Conservation (phyloP, 2,329 filamentous ascomycete species). For the Fusarium sp. region DNA sequence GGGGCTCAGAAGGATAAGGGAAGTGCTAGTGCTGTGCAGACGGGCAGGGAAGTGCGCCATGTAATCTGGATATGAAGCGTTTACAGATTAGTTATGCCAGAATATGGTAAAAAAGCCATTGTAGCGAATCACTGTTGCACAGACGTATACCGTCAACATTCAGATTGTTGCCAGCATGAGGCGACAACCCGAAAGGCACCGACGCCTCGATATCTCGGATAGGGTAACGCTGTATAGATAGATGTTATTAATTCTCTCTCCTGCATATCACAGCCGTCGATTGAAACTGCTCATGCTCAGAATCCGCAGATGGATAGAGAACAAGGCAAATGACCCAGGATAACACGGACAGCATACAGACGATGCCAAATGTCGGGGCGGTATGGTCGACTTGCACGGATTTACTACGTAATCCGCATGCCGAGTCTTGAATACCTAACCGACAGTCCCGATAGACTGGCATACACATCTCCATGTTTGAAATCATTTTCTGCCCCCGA, state of each 20-base stretch:
- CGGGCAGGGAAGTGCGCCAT: background rate
- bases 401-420: background rate
- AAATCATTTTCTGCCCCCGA: too few relatives aligned
- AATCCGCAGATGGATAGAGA: background rate
- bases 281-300: background rate
- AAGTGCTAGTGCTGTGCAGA: slow-evolving; percentile 10
- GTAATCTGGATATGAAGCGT: slow-evolving; percentile 2
- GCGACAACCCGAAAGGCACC: slow-evolving; percentile 18
- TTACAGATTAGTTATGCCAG: too few relatives aligned
- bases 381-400: background rate
- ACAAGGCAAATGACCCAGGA: background rate
- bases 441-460: slow-evolving; percentile 1
- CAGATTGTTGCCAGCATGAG: background rate
- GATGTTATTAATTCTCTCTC: background rate
- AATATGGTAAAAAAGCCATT: slow-evolving; percentile 34
- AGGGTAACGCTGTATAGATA: background rate
- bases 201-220: slow-evolving; percentile 13
- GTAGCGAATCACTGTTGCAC: background rate
- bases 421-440: background rate
- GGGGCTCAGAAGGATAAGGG: slow-evolving; percentile 6
- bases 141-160: background rate
- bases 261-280: background rate
- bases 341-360: slow-evolving; percentile 1
- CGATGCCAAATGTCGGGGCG: slow-evolving; percentile 9
- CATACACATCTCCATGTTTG: background rate